phyloP scores from a whole-genome alignment of 192 early-diverging fungal genomes.

The Radiomyces spectabilis region DNA sequence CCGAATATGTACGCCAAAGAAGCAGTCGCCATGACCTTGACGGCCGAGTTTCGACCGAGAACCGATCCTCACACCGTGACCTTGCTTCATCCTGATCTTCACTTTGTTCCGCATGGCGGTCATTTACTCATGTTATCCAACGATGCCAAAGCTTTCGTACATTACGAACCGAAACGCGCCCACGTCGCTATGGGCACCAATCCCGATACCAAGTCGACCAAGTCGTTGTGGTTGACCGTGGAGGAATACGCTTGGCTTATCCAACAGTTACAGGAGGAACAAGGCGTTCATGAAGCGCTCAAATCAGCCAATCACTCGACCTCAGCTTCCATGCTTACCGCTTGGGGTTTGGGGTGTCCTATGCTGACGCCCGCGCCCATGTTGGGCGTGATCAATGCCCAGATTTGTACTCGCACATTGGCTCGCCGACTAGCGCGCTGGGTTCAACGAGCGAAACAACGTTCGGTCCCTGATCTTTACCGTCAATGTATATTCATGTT shows the following conservation, averaged over 20 bases:
- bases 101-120: neutral
- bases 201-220: slow-evolving; percentile 7
- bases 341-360: neutral
- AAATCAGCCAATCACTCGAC: neutral
- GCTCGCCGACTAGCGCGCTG: neutral
- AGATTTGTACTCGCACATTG: slow-evolving; percentile 1
- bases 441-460: neutral
- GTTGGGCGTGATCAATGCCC: neutral
- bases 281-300: slow-evolving; percentile 9
- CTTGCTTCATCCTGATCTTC: neutral
- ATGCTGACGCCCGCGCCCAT: neutral
- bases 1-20: neutral
- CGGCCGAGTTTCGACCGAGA: neutral
- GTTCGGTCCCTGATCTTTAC: neutral
- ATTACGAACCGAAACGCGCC: slow-evolving; percentile 12
- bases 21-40: neutral
- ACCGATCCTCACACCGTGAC: neutral
- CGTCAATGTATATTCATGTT: slow-evolving; percentile 6
- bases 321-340: neutral
- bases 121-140: neutral
- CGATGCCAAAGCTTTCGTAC: slow-evolving; percentile 3
- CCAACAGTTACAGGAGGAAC: slow-evolving; percentile 16
- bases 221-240: slow-evolving; percentile 9
- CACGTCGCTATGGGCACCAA: slow-evolving; percentile 10
- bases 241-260: slow-evolving; percentile 19